A percentile compares a stretch with the other conserved stretches of the same genome.
Evolutionary conservation across 768 basidiomycete species (phyloP).

Genomic region (Rhizopogon sp.): DNA sequence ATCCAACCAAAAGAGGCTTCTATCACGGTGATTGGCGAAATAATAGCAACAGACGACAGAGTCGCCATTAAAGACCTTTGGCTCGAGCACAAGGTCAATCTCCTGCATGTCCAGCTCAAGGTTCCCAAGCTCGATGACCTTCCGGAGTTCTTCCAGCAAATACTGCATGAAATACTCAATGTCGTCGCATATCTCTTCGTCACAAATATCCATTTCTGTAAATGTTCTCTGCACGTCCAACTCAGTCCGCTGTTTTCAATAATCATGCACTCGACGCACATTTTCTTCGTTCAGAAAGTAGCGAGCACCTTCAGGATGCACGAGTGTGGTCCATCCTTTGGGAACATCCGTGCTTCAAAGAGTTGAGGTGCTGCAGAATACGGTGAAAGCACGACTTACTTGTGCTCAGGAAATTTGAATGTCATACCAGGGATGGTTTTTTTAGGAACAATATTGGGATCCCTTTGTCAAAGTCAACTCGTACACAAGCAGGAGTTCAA

Average conservation of each 20-base stretch:
- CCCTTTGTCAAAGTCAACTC: neutral
- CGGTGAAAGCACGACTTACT: neutral
- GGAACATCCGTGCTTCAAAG: conserved; percentile 5
- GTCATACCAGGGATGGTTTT: neutral
- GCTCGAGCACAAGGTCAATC: conserved; percentile 43
- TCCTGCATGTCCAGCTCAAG: conserved; percentile 25
- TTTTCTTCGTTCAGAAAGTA: conserved; percentile 49
- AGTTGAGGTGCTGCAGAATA: neutral
- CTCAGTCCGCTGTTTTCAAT: neutral
- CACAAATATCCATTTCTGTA: conserved; percentile 50
- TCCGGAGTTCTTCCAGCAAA: conserved; percentile 15
- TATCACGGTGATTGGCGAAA: conserved; percentile 41
- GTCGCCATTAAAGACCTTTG: conserved; percentile 16
- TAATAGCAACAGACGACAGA: conserved; percentile 38
- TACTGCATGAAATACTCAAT: conserved; percentile 29
- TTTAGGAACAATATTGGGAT: neutral
- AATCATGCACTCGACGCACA: conserved; percentile 25
- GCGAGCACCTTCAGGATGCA: conserved; percentile 58
- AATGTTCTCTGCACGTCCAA: conserved; percentile 38
- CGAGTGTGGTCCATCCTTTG: conserved; percentile 38
- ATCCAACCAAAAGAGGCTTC: conserved; percentile 54
- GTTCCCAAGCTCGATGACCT: conserved; percentile 5
- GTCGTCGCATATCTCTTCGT: conserved; percentile 26
- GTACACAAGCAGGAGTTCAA: no score
- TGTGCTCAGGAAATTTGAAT: neutral